Percentiles rank a stretch among this genome's conserved stretches.
Conservation (phyloP, 495 filamentous ascomycete genomes). For the Cairneyella variabilis region DNA sequence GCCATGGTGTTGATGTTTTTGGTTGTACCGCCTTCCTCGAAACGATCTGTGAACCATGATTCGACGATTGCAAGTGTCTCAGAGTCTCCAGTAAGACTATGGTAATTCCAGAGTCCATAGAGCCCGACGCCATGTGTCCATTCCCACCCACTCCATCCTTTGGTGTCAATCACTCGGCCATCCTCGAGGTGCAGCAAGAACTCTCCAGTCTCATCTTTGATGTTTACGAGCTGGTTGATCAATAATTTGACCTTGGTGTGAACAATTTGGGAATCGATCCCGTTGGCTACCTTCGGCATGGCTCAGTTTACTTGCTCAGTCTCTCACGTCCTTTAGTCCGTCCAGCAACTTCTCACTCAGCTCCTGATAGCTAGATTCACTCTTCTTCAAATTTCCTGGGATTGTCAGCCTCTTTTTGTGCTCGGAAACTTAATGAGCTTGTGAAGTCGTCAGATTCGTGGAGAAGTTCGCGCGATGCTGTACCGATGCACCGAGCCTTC, state of each 20-base stretch:
- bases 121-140: conserved; percentile 78
- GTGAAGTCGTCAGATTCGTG: background rate
- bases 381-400: background rate
- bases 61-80: conserved; percentile 54
- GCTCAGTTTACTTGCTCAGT: background rate
- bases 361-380: background rate
- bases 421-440: too few species aligned
- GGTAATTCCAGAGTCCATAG: conserved; percentile 76
- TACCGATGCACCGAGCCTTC: too few species aligned
- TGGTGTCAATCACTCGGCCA: conserved; percentile 73
- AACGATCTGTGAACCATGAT: conserved; percentile 62
- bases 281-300: conserved; percentile 1
- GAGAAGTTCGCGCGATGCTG: too few species aligned
- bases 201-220: conserved; percentile 63
- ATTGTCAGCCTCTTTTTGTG: background rate
- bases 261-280: conserved; percentile 32
- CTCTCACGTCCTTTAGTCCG: background rate
- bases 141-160: conserved; percentile 75
- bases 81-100: conserved; percentile 55
- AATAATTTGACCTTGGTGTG: conserved; percentile 54
- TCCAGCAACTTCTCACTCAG: background rate
- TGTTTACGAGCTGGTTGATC: conserved; percentile 65
- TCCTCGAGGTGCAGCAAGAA: conserved; percentile 64
- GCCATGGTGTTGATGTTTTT: conserved; percentile 85
- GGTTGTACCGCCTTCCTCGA: conserved; percentile 63